Evolutionary conservation across 768 basidiomycete genomes (phyloP).

Genomic region (Daedalea quercina): DNA sequence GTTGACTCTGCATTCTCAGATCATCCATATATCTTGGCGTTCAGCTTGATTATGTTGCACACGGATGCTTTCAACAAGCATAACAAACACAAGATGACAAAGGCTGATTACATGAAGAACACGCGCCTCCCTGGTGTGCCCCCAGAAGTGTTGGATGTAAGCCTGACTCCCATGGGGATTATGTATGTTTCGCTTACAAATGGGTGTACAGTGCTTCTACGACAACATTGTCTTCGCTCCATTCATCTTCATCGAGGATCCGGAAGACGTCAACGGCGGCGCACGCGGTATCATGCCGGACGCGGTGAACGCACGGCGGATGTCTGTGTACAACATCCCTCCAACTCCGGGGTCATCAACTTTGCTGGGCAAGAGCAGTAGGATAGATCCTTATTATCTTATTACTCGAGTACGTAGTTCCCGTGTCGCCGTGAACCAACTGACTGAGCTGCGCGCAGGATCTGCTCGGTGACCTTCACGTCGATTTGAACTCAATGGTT

Average conservation of each 20-base stretch:
- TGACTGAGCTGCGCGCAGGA: slow-evolving; percentile 34
- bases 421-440: neutral
- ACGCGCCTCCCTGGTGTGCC: slow-evolving; percentile 81
- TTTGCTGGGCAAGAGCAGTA: slow-evolving; percentile 50
- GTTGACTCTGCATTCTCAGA: slow-evolving; percentile 45
- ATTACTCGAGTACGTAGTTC: slow-evolving; percentile 61
- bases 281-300: slow-evolving; percentile 45
- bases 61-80: slow-evolving; percentile 98
- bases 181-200: slow-evolving; percentile 1
- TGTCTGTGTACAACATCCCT: slow-evolving; percentile 30
- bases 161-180: slow-evolving; percentile 17
- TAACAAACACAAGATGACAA: slow-evolving; percentile 97
- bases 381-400: slow-evolving; percentile 88
- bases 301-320: slow-evolving; percentile 27
- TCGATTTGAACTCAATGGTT: slow-evolving; percentile 54
- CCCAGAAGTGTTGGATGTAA: slow-evolving; percentile 80
- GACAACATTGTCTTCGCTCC: slow-evolving; percentile 96
- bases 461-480: slow-evolving; percentile 59
- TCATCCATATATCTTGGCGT: slow-evolving; percentile 92
- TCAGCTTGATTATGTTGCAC: slow-evolving; percentile 97
- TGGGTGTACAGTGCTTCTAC: slow-evolving; percentile 73
- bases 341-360: slow-evolving; percentile 25
- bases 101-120: slow-evolving; percentile 90
- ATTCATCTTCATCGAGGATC: slow-evolving; percentile 95
- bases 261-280: slow-evolving; percentile 62